Evolutionary conservation across 2,329 filamentous ascomycete species (phyloP), one percentile per base, ranked within the genome.

Genomic region (Botrytis tulipae): DNA sequence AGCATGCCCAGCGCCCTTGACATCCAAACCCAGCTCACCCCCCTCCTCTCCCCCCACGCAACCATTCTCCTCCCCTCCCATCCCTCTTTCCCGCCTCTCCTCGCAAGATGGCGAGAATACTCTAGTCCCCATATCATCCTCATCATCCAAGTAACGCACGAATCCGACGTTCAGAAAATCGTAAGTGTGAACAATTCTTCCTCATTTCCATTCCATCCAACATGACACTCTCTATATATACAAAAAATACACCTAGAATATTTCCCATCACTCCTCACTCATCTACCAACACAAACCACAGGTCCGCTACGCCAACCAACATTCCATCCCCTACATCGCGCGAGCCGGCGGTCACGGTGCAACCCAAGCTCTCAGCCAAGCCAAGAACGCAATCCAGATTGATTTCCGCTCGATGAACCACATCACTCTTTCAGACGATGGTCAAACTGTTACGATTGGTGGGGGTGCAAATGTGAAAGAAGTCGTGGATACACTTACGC

Each of bases 311-410:
- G 51, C 67, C 22, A 68, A 62, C n/a, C 6, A 48, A 18, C 42
- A 73, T 40, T 61, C 29, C 25, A 61, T 65, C 40, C 60, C 46
- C 37, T 73, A 71, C 20, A 83, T 89, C 2, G 84, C 86, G 0
- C 84, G 83, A 78, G 87, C 86, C 76, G 85, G 86, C 25, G 83
- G 82, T 2, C 88, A 90, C 73, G 87, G 87, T 3, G 81, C 84
- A 12, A 74, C 51, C 40, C 46, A 25, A 6, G 73, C 65, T 54
- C 60, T 76, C 14, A 57, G 61, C 14, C 18, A 51, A 20, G 42
- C 74, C 4, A 22, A 32, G 9, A 51, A 73, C 22, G 78, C 22
- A 44, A 71, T 73, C 60, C 51, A 44, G 44, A 69, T 69, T 25
- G 67, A 69, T 37, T 14, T 69, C 3, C 51, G 51, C 48, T 22